Evolutionary conservation across 371 early-diverging fungal genomes (phyloP).

Genomic region (Quaeritorhiza haematococci): DNA sequence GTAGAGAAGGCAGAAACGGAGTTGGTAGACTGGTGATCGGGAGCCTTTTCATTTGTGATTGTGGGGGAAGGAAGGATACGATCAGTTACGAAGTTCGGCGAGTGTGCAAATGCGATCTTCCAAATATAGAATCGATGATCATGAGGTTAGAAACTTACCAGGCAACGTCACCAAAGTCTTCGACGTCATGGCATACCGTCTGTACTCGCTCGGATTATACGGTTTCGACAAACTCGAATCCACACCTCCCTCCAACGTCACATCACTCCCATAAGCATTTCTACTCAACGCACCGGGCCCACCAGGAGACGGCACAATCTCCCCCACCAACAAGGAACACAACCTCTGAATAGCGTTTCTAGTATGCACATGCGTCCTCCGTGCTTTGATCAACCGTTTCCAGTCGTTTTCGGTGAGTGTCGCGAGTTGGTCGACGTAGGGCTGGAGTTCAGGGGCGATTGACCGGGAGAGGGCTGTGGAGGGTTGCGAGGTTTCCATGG

Average conservation of each 20-base stretch:
- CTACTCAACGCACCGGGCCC: not conserved
- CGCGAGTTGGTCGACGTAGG: not conserved
- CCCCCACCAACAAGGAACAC: constrained; percentile 28
- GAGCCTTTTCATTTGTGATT: too few relatives aligned
- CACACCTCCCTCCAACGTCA: not conserved
- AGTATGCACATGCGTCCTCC: constrained; percentile 37
- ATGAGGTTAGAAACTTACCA: too few relatives aligned
- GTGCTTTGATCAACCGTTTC: constrained; percentile 17
- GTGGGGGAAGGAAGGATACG: too few relatives aligned
- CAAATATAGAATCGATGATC: too few relatives aligned
- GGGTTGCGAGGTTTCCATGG: too few relatives aligned
- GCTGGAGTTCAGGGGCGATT: not conserved
- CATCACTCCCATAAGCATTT: not conserved
- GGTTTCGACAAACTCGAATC: too few relatives aligned
- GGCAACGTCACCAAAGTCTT: not conserved
- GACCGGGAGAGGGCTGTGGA: too few relatives aligned
- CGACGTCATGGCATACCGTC: constrained; percentile 21
- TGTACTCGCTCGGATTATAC: constrained; percentile 12
- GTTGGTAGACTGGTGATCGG: not conserved
- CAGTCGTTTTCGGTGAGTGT: constrained; percentile 24
- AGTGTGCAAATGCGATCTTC: too few relatives aligned
- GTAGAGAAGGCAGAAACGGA: constrained; percentile 17
- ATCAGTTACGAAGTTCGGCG: too few relatives aligned
- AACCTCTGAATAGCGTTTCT: constrained; percentile 36
- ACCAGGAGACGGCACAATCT: constrained; percentile 8